Evolutionary conservation across 305 asterid species (phyloP).

Genomic region (Ilex paraguariensis): DNA sequence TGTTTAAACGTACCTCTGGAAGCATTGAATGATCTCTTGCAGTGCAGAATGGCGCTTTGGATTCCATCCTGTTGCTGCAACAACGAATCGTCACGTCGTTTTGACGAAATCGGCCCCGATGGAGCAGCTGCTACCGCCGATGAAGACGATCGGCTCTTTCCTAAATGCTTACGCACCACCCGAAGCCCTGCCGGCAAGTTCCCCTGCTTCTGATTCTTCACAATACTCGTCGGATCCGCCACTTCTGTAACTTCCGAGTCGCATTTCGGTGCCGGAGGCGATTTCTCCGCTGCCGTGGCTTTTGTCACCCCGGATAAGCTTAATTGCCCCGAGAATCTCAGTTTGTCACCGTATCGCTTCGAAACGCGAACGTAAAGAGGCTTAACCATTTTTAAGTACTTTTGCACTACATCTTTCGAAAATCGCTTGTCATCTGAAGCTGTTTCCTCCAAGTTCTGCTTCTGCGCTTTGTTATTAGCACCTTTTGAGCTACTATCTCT

Average conservation of each 20-base stretch:
- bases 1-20: conserved; percentile 39
- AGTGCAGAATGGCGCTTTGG: conserved; percentile 82
- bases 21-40: conserved; percentile 83
- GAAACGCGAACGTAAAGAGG: conserved; percentile 72
- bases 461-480: conserved; percentile 9
- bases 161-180: conserved; percentile 50
- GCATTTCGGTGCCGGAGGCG: not conserved
- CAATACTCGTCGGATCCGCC: conserved; percentile 9
- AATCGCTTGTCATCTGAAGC: conserved; percentile 39
- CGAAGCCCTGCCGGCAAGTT: conserved; percentile 63
- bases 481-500: conserved; percentile 48
- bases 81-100: conserved; percentile 71
- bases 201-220: conserved; percentile 41
- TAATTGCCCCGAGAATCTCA: conserved; percentile 37
- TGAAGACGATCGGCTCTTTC: conserved; percentile 68
- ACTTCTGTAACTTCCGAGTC: not conserved
- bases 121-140: conserved; percentile 25
- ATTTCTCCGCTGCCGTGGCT: conserved; percentile 22
- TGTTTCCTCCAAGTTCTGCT: conserved; percentile 4
- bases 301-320: conserved; percentile 23
- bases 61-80: conserved; percentile 77
- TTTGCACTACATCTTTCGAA: conserved; percentile 53
- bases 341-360: conserved; percentile 59
- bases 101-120: conserved; percentile 24
- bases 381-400: conserved; percentile 75